These are phyloP conservation scores for Diplodia intermedia DNA, from an alignment of 2,329 filamentous ascomycete genomes.

Conservation along the genomic window DNA sequence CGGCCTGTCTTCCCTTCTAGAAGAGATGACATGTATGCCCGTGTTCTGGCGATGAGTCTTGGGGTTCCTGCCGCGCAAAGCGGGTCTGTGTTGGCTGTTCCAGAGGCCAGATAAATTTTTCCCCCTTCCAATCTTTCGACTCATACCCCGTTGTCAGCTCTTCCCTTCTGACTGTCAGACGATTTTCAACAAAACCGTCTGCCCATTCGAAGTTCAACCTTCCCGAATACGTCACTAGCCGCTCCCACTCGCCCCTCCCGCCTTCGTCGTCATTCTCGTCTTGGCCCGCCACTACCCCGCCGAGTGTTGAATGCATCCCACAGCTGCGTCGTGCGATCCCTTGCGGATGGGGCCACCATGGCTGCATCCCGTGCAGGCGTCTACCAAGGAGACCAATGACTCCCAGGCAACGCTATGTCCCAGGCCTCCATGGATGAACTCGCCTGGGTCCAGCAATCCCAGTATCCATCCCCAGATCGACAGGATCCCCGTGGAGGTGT, in stretches of 20 bases:
- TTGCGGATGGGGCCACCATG: constrained; percentile 28
- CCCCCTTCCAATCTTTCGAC: constrained; percentile 8
- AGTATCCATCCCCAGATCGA: constrained; percentile 21
- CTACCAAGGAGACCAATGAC: constrained; percentile 3
- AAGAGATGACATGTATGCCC: not conserved
- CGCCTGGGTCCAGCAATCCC: constrained; percentile 14
- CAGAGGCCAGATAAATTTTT: constrained; percentile 28
- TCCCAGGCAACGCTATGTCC: constrained; percentile 10
- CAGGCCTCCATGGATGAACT: constrained; percentile 25
- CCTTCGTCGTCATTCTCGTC: not conserved
- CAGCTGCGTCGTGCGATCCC: constrained; percentile 24
- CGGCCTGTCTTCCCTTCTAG: not conserved
- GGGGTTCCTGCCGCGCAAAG: constrained; percentile 1
- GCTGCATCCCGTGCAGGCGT: constrained; percentile 28
- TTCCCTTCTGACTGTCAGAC: constrained; percentile 9
- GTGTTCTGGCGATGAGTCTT: constrained; percentile 13
- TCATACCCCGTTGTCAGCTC: constrained; percentile 11
- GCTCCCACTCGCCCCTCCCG: not conserved
- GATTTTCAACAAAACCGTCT: constrained; percentile 31
- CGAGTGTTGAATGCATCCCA: constrained; percentile 21
- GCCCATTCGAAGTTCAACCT: constrained; percentile 25
- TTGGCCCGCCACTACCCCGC: not conserved
- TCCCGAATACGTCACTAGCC: constrained; percentile 28
- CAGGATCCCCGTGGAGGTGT: constrained; percentile 3
- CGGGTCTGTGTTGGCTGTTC: constrained; percentile 15